A percentile compares a stretch with the other conserved stretches of the same genome.
phyloP scores from a whole-genome alignment of 1,284 basidiomycete species.

The Acaromyces ingoldii region DNA sequence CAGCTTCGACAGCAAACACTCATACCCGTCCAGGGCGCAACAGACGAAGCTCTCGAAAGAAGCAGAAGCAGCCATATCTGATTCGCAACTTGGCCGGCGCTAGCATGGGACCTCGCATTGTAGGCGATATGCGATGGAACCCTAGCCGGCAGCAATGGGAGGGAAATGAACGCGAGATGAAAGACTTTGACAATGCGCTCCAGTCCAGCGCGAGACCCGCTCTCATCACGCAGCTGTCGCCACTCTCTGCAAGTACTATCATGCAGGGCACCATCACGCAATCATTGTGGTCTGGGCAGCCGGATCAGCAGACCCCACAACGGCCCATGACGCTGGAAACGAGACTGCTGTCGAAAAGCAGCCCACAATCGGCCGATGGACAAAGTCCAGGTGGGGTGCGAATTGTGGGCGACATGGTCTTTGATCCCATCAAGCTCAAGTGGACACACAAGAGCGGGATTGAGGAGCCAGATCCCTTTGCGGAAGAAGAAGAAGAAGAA shows the following conservation, averaged over 20 bases:
- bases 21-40: too few relatives aligned
- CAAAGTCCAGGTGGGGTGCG: too few relatives aligned
- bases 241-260: conserved; percentile 17
- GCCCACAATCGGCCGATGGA: conserved; percentile 49
- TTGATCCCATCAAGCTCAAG: conserved; percentile 86
- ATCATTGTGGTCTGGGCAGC: too few relatives aligned
- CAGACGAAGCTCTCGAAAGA: conserved; percentile 25
- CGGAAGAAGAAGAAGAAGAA: conserved; percentile 23
- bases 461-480: conserved; percentile 60
- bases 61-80: conserved; percentile 7
- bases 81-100: conserved; percentile 30
- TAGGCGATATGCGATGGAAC: conserved; percentile 90
- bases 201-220: conserved; percentile 84
- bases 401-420: conserved; percentile 93
- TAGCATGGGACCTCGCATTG: conserved; percentile 17
- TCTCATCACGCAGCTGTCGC: conserved; percentile 60
- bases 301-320: conserved; percentile 15
- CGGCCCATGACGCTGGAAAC: conserved; percentile 19
- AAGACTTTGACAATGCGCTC: conserved; percentile 79
- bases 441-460: conserved; percentile 76
- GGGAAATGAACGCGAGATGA: conserved; percentile 83
- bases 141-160: conserved; percentile 83
- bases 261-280: conserved; percentile 13
- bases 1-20: too few relatives aligned
- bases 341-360: background rate